Conservation (phyloP, 2,329 filamentous ascomycete species). For the Tolypocladium guangdongense region DNA sequence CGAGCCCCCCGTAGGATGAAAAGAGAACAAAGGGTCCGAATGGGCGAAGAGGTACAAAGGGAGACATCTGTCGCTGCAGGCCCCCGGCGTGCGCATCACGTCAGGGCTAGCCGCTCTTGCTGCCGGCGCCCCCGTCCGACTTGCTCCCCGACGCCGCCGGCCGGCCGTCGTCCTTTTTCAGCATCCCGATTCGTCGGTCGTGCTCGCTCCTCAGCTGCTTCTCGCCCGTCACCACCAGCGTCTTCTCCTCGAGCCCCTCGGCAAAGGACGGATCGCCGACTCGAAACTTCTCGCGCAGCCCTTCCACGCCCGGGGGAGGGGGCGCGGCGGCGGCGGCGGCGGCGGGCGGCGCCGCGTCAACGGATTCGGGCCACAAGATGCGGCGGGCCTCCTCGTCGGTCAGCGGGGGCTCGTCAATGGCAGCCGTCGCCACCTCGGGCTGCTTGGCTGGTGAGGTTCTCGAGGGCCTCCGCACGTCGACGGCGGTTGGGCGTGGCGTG, state of each 20-base stretch:
- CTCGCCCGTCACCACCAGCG: constrained; percentile 20
- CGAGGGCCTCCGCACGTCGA: constrained; percentile 4
- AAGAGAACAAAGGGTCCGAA: background rate
- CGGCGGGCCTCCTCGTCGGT: constrained; percentile 27
- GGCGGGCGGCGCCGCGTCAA: constrained; percentile 5
- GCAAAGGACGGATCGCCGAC: constrained; percentile 21
- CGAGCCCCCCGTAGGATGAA: background rate
- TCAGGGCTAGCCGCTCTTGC: background rate
- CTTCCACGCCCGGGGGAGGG: constrained; percentile 11
- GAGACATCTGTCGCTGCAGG: background rate
- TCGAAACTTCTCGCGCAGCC: constrained; percentile 29
- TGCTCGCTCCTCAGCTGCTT: constrained; percentile 24
- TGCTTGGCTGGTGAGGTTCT: constrained; percentile 1
- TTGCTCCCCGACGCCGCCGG: background rate
- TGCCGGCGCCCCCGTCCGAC: background rate
- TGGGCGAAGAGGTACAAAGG: background rate
- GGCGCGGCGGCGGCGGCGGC: background rate
- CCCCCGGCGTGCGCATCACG: background rate
- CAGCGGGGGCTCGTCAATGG: constrained; percentile 20
- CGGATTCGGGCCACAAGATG: constrained; percentile 27
- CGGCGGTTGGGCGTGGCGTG: constrained; percentile 9
- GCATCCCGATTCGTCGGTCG: constrained; percentile 15
- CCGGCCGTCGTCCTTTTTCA: constrained; percentile 8
- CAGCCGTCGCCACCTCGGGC: constrained; percentile 6
- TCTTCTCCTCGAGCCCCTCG: constrained; percentile 26